Evolutionary conservation across 139 green algal genomes (phyloP).

Genomic region (Limnomonas spitsbergensis): DNA sequence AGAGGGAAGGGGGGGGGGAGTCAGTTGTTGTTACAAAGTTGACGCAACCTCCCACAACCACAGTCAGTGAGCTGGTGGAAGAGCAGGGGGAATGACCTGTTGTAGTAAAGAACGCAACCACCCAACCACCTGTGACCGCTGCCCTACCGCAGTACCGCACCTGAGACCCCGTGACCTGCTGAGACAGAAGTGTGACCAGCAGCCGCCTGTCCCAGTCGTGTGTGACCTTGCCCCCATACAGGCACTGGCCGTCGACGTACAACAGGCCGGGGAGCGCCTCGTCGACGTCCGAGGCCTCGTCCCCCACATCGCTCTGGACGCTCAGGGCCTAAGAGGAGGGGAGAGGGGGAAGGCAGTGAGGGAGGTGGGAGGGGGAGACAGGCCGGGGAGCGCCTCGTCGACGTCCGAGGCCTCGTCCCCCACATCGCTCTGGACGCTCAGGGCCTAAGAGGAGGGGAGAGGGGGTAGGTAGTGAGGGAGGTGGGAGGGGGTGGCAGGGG

Average conservation of each 20-base stretch:
- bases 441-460: neutral
- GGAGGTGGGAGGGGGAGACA: no score
- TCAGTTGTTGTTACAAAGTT: no score
- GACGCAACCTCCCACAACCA: no score
- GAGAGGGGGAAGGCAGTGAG: no score
- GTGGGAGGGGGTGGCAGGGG: no score
- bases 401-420: neutral
- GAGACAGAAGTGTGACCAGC: slow-evolving; percentile 29
- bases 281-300: neutral
- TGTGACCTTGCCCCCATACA: slow-evolving; percentile 36
- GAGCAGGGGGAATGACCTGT: no score
- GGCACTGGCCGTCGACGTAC: slow-evolving; percentile 41
- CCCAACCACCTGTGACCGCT: no score
- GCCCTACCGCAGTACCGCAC: no score
- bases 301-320: neutral
- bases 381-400: slow-evolving; percentile 22
- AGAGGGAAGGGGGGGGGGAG: no score
- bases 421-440: neutral
- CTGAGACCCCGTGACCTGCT: slow-evolving; percentile 29
- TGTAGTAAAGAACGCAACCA: no score
- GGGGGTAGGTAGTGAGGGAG: no score
- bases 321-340: neutral
- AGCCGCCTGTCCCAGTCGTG: slow-evolving; percentile 46
- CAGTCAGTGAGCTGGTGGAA: no score
- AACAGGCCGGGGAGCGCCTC: slow-evolving; percentile 30